A percentile compares a stretch with the other conserved stretches of the same genome.
phyloP scores from a whole-genome alignment of 345 rosid genomes.

The Raphanus sativus region DNA sequence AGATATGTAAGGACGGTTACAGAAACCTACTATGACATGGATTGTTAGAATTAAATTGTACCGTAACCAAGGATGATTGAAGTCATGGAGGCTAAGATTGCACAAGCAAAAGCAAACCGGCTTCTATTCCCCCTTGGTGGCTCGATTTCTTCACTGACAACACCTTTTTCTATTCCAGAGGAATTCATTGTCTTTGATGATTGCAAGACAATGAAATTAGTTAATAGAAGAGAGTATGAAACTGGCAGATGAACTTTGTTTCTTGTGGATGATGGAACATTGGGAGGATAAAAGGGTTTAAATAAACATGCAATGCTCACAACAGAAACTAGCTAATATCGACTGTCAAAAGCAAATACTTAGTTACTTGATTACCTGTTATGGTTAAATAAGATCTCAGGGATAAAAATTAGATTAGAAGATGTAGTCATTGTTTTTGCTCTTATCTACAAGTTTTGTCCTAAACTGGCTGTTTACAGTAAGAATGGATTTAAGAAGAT shows the following conservation, averaged over 20 bases:
- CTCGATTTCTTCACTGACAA: neutral
- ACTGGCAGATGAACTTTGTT: neutral
- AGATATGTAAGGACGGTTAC: neutral
- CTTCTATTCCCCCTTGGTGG: slow-evolving; percentile 31
- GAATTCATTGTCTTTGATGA: slow-evolving; percentile 10
- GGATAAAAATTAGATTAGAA: slow-evolving; percentile 12
- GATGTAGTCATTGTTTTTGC: neutral
- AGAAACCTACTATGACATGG: neutral
- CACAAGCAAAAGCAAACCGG: slow-evolving; percentile 54
- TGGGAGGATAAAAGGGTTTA: slow-evolving; percentile 14
- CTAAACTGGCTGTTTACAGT: neutral
- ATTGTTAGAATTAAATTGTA: slow-evolving; percentile 30
- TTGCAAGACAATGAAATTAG: neutral
- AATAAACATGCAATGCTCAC: slow-evolving; percentile 3
- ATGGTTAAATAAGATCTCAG: neutral
- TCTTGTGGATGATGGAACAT: slow-evolving; percentile 4
- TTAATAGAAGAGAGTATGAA: neutral
- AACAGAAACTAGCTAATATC: neutral
- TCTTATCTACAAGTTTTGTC: neutral
- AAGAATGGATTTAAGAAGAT: neutral
- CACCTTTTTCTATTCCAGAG: slow-evolving; percentile 23
- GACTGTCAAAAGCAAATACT: neutral
- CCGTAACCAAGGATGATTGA: slow-evolving; percentile 76
- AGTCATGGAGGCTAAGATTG: slow-evolving; percentile 71
- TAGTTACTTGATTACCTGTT: neutral